Base-by-base conservation (phyloP, 805 yeast genomes). In the Candida nemodendra region DNA sequence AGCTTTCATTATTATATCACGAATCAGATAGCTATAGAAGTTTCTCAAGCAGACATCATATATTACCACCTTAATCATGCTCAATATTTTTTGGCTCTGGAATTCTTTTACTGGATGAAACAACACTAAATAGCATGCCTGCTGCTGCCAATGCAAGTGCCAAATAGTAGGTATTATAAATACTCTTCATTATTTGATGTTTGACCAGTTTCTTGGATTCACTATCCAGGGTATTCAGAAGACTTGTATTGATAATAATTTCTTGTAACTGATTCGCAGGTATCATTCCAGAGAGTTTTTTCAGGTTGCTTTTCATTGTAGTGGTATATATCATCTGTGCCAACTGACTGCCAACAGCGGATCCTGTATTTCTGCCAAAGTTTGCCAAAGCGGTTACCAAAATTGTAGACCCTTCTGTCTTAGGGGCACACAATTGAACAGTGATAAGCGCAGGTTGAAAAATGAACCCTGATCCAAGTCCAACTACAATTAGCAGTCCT, bases 401-500 rank as follows among this genome's bases (percentile, higher is more conserved):
- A 32, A 77, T 72, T 5, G 66, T 62, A 3, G 72, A 66, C 12
- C 81, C 81, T 5, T 74, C 66, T 1, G 62, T 54, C 42, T 74
- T 71, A 23, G 82, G 79, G 9, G 78, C 76, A 16, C 62, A 50
- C n/a, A 76, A 53, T 47, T 75, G 78, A 3, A 71, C 61, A 4
- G 69, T 55, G 18, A 72, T 51, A n/a, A 70, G 51, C 12, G 65
- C 33, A 4, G 74, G 54, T 53, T 76, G 81, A 53, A 73, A 59
- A 30, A 54, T 55, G 8, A 71, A 18, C 2, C 83, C 83, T 24
- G 62, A 48, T 0, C 70, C 65, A 11, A 68, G 54, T 21, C 83
- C 83, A 11, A 56, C 48, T 11, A 72, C 45, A 27, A 74, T 69
- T 36, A 70, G 64, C 25, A 65, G 59, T 1, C 81, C 78, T 39